phyloP scores from a whole-genome alignment of 805 yeast species.

The Zygotorulaspora chibaensis region DNA sequence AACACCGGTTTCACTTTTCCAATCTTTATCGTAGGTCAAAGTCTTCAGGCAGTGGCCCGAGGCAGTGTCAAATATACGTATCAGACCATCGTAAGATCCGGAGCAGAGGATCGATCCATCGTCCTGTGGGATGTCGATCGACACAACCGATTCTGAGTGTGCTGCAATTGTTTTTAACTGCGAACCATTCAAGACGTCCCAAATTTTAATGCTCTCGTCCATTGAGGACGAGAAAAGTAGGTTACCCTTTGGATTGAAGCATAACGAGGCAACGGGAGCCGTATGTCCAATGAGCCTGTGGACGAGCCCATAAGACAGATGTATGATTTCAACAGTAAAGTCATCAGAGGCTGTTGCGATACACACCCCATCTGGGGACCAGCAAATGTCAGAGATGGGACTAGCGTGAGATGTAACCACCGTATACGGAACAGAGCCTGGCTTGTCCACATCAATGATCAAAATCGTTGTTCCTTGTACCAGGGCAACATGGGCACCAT shows the following conservation, averaged over 20 bases:
- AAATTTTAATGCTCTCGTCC: constrained; percentile 85
- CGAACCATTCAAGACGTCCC: constrained; percentile 72
- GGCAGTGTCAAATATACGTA: constrained; percentile 80
- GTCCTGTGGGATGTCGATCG: constrained; percentile 69
- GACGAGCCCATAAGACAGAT: constrained; percentile 42
- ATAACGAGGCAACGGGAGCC: constrained; percentile 70
- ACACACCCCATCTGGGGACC: constrained; percentile 69
- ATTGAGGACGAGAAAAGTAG: constrained; percentile 76
- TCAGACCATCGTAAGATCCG: constrained; percentile 87
- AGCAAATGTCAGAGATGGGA: constrained; percentile 72
- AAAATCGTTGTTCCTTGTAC: constrained; percentile 56
- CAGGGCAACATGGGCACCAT: constrained; percentile 55
- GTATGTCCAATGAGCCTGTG: constrained; percentile 69
- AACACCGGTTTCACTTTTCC: constrained; percentile 51
- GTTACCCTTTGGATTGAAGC: constrained; percentile 71
- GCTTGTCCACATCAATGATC: constrained; percentile 50
- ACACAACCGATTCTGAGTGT: constrained; percentile 84
- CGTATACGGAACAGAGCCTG: constrained; percentile 17
- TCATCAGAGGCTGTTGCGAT: constrained; percentile 88
- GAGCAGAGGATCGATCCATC: constrained; percentile 75
- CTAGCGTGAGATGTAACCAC: constrained; percentile 39
- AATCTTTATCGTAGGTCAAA: constrained; percentile 70
- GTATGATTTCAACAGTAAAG: constrained; percentile 71
- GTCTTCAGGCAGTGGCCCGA: constrained; percentile 93
- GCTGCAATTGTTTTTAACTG: constrained; percentile 80